These are phyloP conservation scores for Micractinium conductrix DNA, from an alignment of 139 green algal species.

Conservation along the genomic window DNA sequence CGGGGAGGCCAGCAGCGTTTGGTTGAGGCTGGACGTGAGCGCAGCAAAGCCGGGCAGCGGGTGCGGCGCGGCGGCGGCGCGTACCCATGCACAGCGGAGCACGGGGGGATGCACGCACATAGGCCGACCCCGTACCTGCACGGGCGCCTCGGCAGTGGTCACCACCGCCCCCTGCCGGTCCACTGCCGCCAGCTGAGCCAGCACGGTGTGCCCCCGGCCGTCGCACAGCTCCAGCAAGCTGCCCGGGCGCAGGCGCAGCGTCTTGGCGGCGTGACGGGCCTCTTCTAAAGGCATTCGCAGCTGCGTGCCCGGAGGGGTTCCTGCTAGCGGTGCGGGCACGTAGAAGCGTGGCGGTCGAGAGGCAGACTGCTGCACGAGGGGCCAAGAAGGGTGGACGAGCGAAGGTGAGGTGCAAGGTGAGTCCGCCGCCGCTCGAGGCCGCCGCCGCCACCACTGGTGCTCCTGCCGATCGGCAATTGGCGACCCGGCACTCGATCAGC, in stretches of 20 bases:
- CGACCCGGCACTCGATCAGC: too few relatives aligned
- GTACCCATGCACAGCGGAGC: too few relatives aligned
- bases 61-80: too few relatives aligned
- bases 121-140: not conserved
- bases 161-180: conserved; percentile 1
- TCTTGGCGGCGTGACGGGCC: conserved; percentile 30
- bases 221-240: conserved; percentile 80
- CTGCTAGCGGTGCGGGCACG: not conserved
- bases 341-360: conserved; percentile 21
- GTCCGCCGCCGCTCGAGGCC: too few relatives aligned
- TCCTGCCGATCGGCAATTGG: too few relatives aligned
- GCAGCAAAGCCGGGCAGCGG: not conserved
- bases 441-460: too few relatives aligned
- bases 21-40: too few relatives aligned
- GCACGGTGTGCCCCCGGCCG: conserved; percentile 60
- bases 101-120: not conserved
- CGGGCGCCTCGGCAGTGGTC: not conserved
- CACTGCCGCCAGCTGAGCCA: not conserved
- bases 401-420: too few relatives aligned
- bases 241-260: conserved; percentile 59
- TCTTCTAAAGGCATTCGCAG: not conserved
- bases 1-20: too few relatives aligned
- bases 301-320: not conserved
- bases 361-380: not conserved
- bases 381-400: not conserved